Evolutionary conservation across 208 protist genomes (phyloP).

Genomic region (Trypanosoma melophagium): DNA sequence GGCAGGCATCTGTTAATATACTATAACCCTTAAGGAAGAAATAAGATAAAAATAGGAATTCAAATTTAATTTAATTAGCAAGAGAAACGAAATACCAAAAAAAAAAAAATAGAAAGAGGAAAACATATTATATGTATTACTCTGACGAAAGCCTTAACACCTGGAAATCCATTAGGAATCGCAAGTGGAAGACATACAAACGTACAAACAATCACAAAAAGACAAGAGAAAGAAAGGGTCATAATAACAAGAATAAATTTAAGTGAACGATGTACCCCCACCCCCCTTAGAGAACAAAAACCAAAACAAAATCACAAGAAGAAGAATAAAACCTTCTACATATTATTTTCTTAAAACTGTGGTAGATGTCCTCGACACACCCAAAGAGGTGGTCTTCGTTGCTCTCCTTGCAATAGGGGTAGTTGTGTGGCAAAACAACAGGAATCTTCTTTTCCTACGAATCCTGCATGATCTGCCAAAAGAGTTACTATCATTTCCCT

Average conservation of each 20-base stretch:
- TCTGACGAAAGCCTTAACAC: too few relatives aligned
- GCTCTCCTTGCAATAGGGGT: slow-evolving; percentile 36
- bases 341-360: slow-evolving; percentile 13
- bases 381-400: slow-evolving; percentile 73
- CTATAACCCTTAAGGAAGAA: not conserved
- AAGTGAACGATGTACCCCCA: not conserved
- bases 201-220: slow-evolving; percentile 2
- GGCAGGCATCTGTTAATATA: slow-evolving; percentile 18
- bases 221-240: not conserved
- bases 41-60: not conserved
- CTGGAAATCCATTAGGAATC: too few relatives aligned
- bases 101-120: too few relatives aligned
- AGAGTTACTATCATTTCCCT: slow-evolving; percentile 57
- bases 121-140: too few relatives aligned
- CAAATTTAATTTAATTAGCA: too few relatives aligned
- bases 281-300: not conserved
- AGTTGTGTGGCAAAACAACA: slow-evolving; percentile 57
- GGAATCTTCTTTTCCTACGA: slow-evolving; percentile 22
- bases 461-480: slow-evolving; percentile 42
- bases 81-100: too few relatives aligned
- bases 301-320: slow-evolving; percentile 17
- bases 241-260: too few relatives aligned
- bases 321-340: slow-evolving; percentile 9
- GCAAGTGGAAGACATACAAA: too few relatives aligned
- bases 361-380: slow-evolving; percentile 59